Percentiles rank a stretch among this genome's conserved stretches.
Conservation (phyloP, 805 yeast species). For the Candida methanosorbosa region DNA sequence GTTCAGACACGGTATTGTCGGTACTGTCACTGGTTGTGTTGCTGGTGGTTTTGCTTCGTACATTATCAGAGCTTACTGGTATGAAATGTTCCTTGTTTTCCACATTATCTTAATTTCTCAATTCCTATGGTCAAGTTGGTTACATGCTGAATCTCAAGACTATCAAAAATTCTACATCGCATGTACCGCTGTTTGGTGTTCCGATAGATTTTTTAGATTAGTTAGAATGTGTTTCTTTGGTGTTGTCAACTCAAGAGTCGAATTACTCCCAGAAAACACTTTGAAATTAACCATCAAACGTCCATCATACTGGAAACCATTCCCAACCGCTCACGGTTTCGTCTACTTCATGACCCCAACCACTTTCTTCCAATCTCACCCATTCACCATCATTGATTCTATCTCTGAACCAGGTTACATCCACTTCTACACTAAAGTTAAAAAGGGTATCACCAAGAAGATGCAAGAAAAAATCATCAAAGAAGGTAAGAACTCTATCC, state of each 20-base stretch:
- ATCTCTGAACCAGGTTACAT: conserved; percentile 26
- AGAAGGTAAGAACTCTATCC: conserved; percentile 17
- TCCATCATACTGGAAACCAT: conserved; percentile 40
- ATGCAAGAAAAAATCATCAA: conserved; percentile 23
- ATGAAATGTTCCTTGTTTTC: conserved; percentile 51
- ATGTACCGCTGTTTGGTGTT: conserved; percentile 40
- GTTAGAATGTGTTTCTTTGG: conserved; percentile 28
- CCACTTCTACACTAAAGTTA: conserved; percentile 38
- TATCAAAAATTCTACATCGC: conserved; percentile 25
- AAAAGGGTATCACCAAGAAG: conserved; percentile 48
- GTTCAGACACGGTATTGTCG: conserved; percentile 25
- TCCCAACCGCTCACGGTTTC: conserved; percentile 54
- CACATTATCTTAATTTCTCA: conserved; percentile 49
- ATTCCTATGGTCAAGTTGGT: conserved; percentile 49
- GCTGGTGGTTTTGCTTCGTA: conserved; percentile 39
- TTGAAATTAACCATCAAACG: conserved; percentile 37
- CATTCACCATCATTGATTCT: conserved; percentile 49
- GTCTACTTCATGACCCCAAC: conserved; percentile 45
- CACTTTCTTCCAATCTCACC: conserved; percentile 56
- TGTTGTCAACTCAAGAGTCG: conserved; percentile 27
- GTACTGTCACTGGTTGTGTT: conserved; percentile 30
- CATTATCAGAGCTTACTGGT: conserved; percentile 41
- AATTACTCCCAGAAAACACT: conserved; percentile 33
- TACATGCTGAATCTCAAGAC: conserved; percentile 37
- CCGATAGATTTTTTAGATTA: conserved; percentile 44